Conservation (phyloP, 805 yeast species). For the Crinitomyces ghanaensis region DNA sequence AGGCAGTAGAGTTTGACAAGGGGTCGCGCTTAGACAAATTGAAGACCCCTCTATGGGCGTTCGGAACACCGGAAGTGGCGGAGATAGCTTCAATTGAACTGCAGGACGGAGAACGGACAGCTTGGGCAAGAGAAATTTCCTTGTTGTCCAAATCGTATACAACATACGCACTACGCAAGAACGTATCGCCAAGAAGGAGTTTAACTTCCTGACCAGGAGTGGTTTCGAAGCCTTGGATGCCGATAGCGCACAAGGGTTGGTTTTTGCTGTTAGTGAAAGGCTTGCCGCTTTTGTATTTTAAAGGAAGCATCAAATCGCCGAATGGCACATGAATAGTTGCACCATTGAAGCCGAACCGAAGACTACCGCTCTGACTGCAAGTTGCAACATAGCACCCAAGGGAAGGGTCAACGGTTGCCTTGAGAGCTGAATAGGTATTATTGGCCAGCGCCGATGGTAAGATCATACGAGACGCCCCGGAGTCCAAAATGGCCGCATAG, state of each 20-base stretch:
- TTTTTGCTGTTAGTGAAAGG: slow-evolving; percentile 19
- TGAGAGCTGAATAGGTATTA: slow-evolving; percentile 27
- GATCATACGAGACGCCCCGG: slow-evolving; percentile 45
- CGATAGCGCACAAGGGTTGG: slow-evolving; percentile 17
- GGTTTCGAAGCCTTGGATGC: slow-evolving; percentile 9
- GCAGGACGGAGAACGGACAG: slow-evolving; percentile 15
- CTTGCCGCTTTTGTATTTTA: slow-evolving; percentile 13
- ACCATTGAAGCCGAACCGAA: slow-evolving; percentile 43
- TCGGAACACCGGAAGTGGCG: too few relatives aligned
- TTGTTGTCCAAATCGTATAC: slow-evolving; percentile 52
- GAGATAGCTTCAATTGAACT: slow-evolving; percentile 18
- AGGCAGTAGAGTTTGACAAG: too few relatives aligned
- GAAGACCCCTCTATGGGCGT: too few relatives aligned
- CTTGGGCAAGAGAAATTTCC: slow-evolving; percentile 47
- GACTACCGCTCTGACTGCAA: slow-evolving; percentile 13
- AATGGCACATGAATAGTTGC: slow-evolving; percentile 32
- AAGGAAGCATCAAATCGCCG: slow-evolving; percentile 19
- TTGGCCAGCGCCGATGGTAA: slow-evolving; percentile 31
- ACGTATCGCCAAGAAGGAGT: slow-evolving; percentile 43
- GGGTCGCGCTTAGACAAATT: too few relatives aligned
- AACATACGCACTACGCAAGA: slow-evolving; percentile 48
- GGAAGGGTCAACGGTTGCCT: slow-evolving; percentile 29
- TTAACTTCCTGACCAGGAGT: too few relatives aligned
- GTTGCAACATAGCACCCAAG: slow-evolving; percentile 25
- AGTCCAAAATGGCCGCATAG: slow-evolving; percentile 36